These are phyloP conservation scores for Gentiana macrophylla DNA, from an alignment of 257 asterid species.

Conservation along the genomic window DNA sequence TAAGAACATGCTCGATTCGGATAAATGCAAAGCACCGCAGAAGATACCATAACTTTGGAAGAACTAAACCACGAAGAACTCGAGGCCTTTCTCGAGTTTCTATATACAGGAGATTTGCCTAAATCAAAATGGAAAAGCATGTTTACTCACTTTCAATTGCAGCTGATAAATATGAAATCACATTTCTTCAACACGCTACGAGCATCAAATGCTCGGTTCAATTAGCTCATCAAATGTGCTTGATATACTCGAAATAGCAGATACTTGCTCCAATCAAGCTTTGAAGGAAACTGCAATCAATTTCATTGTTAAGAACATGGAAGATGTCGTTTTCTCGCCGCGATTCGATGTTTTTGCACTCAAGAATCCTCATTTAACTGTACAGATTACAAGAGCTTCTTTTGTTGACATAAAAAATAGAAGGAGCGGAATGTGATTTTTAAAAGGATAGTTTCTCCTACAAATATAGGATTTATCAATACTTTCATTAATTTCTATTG, in stretches of 20 bases:
- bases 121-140: constrained; percentile 58
- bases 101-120: constrained; percentile 55
- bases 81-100: constrained; percentile 53
- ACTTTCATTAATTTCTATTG: not conserved
- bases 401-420: constrained; percentile 61
- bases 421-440: constrained; percentile 21
- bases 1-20: constrained; percentile 58
- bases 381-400: constrained; percentile 83
- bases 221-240: constrained; percentile 60
- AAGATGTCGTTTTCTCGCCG: constrained; percentile 69
- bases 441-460: not conserved
- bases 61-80: constrained; percentile 62
- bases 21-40: constrained; percentile 76
- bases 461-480: not conserved
- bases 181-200: constrained; percentile 65
- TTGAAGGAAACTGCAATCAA: constrained; percentile 62
- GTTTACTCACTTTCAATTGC: constrained; percentile 66
- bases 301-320: constrained; percentile 79
- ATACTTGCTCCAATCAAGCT: constrained; percentile 58
- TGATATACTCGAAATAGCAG: constrained; percentile 61
- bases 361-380: constrained; percentile 84
- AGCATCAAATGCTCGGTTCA: constrained; percentile 60
- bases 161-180: constrained; percentile 81
- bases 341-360: constrained; percentile 77
- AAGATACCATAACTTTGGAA: constrained; percentile 40